Percentiles rank a stretch among this genome's conserved stretches.
phyloP scores from a whole-genome alignment of 2,329 filamentous ascomycete species.

The Trichoderma endophyticum region DNA sequence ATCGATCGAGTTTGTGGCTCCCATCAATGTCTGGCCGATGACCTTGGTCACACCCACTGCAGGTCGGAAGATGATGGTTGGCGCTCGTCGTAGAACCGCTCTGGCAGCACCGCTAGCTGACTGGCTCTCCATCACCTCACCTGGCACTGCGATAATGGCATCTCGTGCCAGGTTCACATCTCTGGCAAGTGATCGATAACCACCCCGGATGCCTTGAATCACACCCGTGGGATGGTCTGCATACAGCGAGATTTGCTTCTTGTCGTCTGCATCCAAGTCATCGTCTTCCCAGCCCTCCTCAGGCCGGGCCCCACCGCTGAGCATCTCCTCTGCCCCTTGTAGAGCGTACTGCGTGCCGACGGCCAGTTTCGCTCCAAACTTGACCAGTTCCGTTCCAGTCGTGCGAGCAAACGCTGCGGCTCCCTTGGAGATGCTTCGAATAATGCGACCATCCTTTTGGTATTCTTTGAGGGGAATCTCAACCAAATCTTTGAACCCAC shows the following conservation, averaged over 20 bases:
- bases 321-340: conserved; percentile 79
- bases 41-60: conserved; percentile 88
- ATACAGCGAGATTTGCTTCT: conserved; percentile 82
- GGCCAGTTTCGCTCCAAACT: conserved; percentile 88
- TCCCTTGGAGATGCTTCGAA: conserved; percentile 89
- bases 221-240: conserved; percentile 92
- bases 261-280: conserved; percentile 63
- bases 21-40: conserved; percentile 83
- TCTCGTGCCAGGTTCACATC: conserved; percentile 85
- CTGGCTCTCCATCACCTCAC: conserved; percentile 82
- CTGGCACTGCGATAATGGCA: conserved; percentile 91
- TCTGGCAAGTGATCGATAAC: conserved; percentile 76
- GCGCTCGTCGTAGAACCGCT: conserved; percentile 75
- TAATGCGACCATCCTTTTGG: conserved; percentile 85
- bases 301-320: conserved; percentile 47
- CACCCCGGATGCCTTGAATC: conserved; percentile 78
- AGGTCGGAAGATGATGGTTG: conserved; percentile 89
- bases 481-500: conserved; percentile 80
- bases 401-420: conserved; percentile 87
- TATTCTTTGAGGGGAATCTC: conserved; percentile 91
- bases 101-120: conserved; percentile 76
- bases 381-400: conserved; percentile 90
- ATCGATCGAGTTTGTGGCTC: conserved; percentile 89
- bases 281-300: conserved; percentile 55
- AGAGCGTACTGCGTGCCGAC: conserved; percentile 93